Conservation (phyloP, 2,329 filamentous ascomycete genomes). For the Aquanectria penicillioides region DNA sequence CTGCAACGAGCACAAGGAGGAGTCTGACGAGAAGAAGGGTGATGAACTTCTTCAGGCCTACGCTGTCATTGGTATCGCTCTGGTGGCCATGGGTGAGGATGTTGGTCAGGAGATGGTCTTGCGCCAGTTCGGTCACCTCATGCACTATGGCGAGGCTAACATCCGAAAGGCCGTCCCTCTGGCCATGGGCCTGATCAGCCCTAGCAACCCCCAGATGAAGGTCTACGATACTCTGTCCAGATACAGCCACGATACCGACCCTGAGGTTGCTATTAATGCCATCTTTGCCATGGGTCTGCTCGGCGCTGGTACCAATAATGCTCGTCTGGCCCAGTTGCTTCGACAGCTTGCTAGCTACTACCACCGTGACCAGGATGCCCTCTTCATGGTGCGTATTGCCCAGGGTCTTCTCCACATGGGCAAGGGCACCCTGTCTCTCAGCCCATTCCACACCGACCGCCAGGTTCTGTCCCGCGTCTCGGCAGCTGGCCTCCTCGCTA, state of each 20-base stretch:
- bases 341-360: conserved; percentile 98
- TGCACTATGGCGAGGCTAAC: conserved; percentile 98
- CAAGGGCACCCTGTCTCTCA: conserved; percentile 95
- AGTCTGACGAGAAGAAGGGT: conserved; percentile 92
- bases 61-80: conserved; percentile 90
- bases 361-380: conserved; percentile 91
- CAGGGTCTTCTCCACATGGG: conserved; percentile 99
- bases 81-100: conserved; percentile 98
- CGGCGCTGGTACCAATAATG: conserved; percentile 97
- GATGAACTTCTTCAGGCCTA: conserved; percentile 97
- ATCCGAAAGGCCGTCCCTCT: conserved; percentile 96
- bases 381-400: conserved; percentile 99
- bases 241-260: conserved; percentile 99
- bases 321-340: conserved; percentile 91
- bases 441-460: conserved; percentile 99
- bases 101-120: conserved; percentile 99
- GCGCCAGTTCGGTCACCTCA: conserved; percentile 95
- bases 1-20: conserved; percentile 97
- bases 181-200: conserved; percentile 95
- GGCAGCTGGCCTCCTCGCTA: conserved; percentile 87
- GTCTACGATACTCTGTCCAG: conserved; percentile 97
- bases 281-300: conserved; percentile 99
- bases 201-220: conserved; percentile 99
- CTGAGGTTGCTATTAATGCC: conserved; percentile 96
- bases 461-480: conserved; percentile 94